These are phyloP conservation scores for Hypoxylon lenormandii DNA, from an alignment of 495 filamentous ascomycete species.

Conservation along the genomic window DNA sequence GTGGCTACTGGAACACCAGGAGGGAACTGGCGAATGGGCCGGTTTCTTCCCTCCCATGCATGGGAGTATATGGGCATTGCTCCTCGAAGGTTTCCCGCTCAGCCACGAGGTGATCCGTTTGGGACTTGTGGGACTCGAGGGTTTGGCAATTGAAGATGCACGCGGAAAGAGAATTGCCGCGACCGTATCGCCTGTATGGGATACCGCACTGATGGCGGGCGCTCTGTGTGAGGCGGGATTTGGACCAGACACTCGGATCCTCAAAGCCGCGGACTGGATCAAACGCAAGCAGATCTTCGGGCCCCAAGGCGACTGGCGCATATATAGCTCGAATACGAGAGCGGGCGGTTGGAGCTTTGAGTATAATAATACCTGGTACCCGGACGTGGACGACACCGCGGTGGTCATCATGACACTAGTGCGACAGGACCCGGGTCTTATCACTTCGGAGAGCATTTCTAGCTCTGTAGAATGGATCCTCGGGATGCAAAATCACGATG, in stretches of 20 bases:
- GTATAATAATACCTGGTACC: constrained; percentile 54
- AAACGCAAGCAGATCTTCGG: too few relatives aligned
- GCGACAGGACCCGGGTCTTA: constrained; percentile 45
- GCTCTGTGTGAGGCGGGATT: constrained; percentile 43
- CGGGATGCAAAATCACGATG: constrained; percentile 62
- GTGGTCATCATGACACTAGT: constrained; percentile 52
- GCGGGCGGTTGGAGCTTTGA: constrained; percentile 56
- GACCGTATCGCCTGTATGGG: constrained; percentile 53
- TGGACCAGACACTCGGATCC: too few relatives aligned
- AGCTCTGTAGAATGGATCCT: constrained; percentile 52
- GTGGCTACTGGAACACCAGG: constrained; percentile 54
- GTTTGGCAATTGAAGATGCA: constrained; percentile 46
- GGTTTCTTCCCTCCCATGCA: constrained; percentile 54
- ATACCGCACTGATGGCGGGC: constrained; percentile 54
- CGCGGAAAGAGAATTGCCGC: constrained; percentile 46
- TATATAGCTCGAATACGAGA: constrained; percentile 41
- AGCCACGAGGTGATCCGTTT: constrained; percentile 11
- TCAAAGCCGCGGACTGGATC: too few relatives aligned
- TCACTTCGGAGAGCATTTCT: too few relatives aligned
- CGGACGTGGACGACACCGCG: constrained; percentile 63
- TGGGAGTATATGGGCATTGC: constrained; percentile 43
- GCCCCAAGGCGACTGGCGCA: constrained; percentile 51
- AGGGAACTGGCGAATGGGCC: constrained; percentile 49
- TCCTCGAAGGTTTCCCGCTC: constrained; percentile 50
- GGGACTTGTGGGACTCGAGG: constrained; percentile 48